Evolutionary conservation across 805 yeast genomes (phyloP), one percentile per base, ranked within the genome.

Genomic region (Groenewaldozyma tartarivorans): DNA sequence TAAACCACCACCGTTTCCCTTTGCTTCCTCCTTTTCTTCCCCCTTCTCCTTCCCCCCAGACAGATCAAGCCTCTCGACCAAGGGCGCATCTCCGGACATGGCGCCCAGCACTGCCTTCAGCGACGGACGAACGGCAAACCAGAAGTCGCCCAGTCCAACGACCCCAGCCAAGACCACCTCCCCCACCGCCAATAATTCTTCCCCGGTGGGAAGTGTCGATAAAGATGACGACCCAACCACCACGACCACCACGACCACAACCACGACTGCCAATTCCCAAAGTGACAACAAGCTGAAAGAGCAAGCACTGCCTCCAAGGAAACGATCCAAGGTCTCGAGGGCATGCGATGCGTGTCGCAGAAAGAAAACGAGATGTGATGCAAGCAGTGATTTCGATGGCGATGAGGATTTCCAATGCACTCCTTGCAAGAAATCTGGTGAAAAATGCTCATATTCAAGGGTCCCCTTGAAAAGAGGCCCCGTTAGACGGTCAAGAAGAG

Each of bases 401-500:
- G 60, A 55, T 22, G 56, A 54, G 20, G 52, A 47, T 16, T 46
- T 49, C 3, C 48, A 55, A 13, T 76, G 82, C 57, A 62, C 71
- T 22, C 71, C 74, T 41, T 76, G 82, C 57, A 52, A 59, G 17
- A 69, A 75, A 39, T 64, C 69, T 34, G 68, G 68, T 48, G 77
- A 72, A 21, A 58, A 57, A 20, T 76, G 82, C 58, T 63, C 75
- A 5, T 76, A 75, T 50, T 66, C 72, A 19, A 63, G 81, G 26
- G 61, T 72, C 20, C 82, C 81, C 20, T 60, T 76, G 54, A 76
- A 77, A 48, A 61, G 82, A 40, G 82, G 82, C 1, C 82, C 82
- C 2, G 65, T 77, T 1, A 75, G 74, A 50, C 76, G 79, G 20
- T 67, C 64, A 41, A 40, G 42, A 11, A 22, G 39, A n/a, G 42